Conservation (phyloP, 2,329 filamentous ascomycete species). For the Clonostachys chloroleuca region DNA sequence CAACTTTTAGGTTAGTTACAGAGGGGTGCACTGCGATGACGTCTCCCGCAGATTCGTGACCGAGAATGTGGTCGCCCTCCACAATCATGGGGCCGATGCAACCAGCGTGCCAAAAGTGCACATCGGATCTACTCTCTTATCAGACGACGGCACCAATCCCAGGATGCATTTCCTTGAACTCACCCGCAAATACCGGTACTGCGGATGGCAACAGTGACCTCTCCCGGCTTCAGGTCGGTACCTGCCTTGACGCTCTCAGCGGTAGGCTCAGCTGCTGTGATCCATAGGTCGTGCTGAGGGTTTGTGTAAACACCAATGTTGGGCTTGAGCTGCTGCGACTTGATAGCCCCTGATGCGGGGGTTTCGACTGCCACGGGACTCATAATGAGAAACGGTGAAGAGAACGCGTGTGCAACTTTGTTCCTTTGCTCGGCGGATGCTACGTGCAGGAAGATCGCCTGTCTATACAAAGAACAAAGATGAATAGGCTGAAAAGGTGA, state of each 20-base stretch:
- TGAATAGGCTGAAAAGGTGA: neutral
- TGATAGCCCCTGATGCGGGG: constrained; percentile 13
- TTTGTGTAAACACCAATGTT: constrained; percentile 98
- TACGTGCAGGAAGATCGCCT: no score
- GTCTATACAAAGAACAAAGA: neutral
- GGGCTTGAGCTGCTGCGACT: constrained; percentile 48
- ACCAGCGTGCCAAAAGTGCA: constrained; percentile 96
- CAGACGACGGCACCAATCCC: neutral
- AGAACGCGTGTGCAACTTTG: neutral
- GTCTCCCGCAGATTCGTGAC: constrained; percentile 87
- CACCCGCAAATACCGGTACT: constrained; percentile 96
- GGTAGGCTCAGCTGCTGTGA: constrained; percentile 72
- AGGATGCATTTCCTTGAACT: constrained; percentile 10
- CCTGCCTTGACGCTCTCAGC: constrained; percentile 69
- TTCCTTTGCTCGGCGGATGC: no score
- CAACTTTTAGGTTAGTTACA: constrained; percentile 72
- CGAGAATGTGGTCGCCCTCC: constrained; percentile 80
- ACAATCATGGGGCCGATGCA: constrained; percentile 97
- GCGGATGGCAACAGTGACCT: constrained; percentile 85
- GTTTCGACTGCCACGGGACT: constrained; percentile 25
- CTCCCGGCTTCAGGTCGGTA: constrained; percentile 67
- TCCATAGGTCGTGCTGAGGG: constrained; percentile 86
- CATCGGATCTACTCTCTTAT: constrained; percentile 62
- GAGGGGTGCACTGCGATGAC: constrained; percentile 78
- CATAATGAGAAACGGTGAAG: constrained; percentile 16